Percentiles rank a stretch among this genome's conserved stretches.
phyloP scores from a whole-genome alignment of 169 alveolate species.

The Plasmodium fragile region DNA sequence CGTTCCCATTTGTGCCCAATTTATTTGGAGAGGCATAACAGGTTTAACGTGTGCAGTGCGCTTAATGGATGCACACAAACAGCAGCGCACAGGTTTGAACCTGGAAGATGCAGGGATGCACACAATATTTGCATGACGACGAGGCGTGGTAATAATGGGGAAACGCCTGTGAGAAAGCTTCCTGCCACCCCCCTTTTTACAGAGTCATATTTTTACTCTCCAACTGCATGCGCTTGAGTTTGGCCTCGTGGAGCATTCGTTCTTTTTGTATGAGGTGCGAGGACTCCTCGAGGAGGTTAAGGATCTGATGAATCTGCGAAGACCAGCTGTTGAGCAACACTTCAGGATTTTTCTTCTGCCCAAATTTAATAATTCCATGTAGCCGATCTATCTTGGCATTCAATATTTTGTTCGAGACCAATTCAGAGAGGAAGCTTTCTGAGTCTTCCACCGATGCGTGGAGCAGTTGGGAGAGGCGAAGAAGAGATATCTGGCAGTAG shows the following conservation, averaged over 20 bases:
- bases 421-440: slow-evolving; percentile 75
- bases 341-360: slow-evolving; percentile 79
- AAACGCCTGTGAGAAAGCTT: neutral
- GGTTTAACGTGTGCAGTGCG: neutral
- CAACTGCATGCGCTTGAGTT: slow-evolving; percentile 46
- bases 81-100: neutral
- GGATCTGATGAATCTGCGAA: slow-evolving; percentile 33
- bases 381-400: slow-evolving; percentile 84
- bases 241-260: slow-evolving; percentile 77
- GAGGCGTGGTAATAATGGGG: neutral
- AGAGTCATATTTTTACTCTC: slow-evolving; percentile 53
- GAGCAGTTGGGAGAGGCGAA: slow-evolving; percentile 77
- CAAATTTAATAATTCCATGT: slow-evolving; percentile 80
- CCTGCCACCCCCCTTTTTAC: slow-evolving; percentile 9
- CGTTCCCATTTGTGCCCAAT: neutral
- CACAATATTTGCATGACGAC: too few species aligned
- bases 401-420: slow-evolving; percentile 79
- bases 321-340: slow-evolving; percentile 80
- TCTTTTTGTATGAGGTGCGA: slow-evolving; percentile 76
- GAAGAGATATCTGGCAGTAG: slow-evolving; percentile 76
- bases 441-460: slow-evolving; percentile 76
- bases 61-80: neutral
- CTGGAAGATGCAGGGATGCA: neutral
- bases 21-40: neutral
- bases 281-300: slow-evolving; percentile 73